These are phyloP conservation scores for Agroathelia rolfsii DNA, from an alignment of 1,284 basidiomycete species.

Conservation along the genomic window DNA sequence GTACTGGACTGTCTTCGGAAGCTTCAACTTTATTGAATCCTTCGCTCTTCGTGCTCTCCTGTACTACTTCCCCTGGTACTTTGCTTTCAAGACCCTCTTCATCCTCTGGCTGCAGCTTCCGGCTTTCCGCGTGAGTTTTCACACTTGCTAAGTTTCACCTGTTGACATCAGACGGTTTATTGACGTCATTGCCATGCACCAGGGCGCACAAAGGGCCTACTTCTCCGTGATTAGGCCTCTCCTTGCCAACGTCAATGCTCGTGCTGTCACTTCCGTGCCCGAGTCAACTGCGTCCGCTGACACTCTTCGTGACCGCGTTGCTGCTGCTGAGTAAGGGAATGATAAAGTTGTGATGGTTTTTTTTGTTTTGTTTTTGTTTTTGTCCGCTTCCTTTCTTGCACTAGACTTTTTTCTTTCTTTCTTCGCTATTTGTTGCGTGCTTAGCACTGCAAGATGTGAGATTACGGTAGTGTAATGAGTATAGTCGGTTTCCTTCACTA, in stretches of 20 bases:
- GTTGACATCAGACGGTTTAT: slow-evolving; percentile 10
- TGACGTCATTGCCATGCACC: slow-evolving; percentile 21
- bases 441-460: slow-evolving; percentile 5
- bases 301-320: neutral
- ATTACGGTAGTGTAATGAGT: slow-evolving; percentile 5
- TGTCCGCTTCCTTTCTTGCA: slow-evolving; percentile 1
- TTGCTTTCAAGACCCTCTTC: slow-evolving; percentile 81
- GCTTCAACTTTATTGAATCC: slow-evolving; percentile 79
- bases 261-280: slow-evolving; percentile 14
- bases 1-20: slow-evolving; percentile 81
- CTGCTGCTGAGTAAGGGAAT: too few relatives aligned
- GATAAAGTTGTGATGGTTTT: neutral
- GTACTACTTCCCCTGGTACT: slow-evolving; percentile 86
- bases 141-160: slow-evolving; percentile 1
- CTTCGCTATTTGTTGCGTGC: slow-evolving; percentile 6
- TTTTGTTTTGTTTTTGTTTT: too few relatives aligned
- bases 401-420: slow-evolving; percentile 5
- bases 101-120: slow-evolving; percentile 83
- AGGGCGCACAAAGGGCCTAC: slow-evolving; percentile 73
- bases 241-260: slow-evolving; percentile 40
- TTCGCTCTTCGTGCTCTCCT: slow-evolving; percentile 66
- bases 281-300: slow-evolving; percentile 16
- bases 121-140: slow-evolving; percentile 59
- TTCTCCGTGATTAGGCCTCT: slow-evolving; percentile 60
- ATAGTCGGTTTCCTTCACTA: slow-evolving; percentile 9